phyloP scores from a whole-genome alignment of 441 rosid genomes.

The Syzygium syzygioides region DNA sequence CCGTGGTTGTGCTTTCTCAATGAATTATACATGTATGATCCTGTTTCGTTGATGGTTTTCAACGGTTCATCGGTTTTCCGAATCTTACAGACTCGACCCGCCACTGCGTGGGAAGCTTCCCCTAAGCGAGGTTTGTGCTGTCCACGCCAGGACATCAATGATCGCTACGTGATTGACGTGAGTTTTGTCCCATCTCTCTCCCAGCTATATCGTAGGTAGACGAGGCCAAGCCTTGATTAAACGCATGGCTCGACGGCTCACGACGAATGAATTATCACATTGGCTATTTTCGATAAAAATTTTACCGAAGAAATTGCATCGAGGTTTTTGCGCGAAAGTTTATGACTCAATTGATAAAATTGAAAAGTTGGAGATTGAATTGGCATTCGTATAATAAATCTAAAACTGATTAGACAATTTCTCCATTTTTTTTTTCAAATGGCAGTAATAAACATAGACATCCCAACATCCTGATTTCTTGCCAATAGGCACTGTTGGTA shows the following conservation, averaged over 20 bases:
- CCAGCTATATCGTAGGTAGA: not conserved
- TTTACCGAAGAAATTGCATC: fast-evolving
- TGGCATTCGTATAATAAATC: fast-evolving
- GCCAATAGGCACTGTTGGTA: too few species aligned
- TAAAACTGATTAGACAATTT: fast-evolving
- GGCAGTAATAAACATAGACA: not conserved
- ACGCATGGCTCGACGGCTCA: too few species aligned
- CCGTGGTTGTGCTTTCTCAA: too few species aligned
- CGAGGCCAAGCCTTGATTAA: not conserved
- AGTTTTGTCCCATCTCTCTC: not conserved
- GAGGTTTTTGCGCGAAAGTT: fast-evolving
- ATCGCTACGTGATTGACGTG: not conserved
- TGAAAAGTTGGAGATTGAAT: fast-evolving
- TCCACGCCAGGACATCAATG: not conserved
- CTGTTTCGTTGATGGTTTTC: too few species aligned
- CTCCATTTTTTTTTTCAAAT: fast-evolving
- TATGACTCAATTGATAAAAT: fast-evolving
- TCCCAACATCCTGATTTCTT: not conserved
- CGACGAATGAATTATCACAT: fast-evolving
- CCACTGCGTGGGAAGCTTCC: not conserved
- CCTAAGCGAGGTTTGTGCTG: not conserved
- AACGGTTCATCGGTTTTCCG: too few species aligned
- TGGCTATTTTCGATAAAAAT: fast-evolving
- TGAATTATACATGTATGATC: too few species aligned
- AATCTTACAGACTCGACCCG: not conserved